Percentiles rank a stretch among this genome's conserved stretches.
Conservation (phyloP, 1,284 basidiomycete genomes). For the Trametes polyzona region DNA sequence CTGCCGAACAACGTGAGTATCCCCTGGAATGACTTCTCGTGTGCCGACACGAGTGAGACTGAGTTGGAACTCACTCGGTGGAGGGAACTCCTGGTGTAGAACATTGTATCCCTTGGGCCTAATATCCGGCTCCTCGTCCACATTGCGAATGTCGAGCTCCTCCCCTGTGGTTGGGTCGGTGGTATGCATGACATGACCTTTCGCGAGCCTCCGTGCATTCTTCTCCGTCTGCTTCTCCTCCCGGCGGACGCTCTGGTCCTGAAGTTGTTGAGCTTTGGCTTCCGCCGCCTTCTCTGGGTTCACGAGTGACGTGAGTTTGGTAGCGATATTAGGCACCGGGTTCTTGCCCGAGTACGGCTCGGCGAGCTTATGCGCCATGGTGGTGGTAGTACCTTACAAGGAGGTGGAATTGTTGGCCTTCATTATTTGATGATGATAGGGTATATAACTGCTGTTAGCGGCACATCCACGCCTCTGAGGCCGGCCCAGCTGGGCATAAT, state of each 20-base stretch:
- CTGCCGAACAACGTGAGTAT: constrained; percentile 11
- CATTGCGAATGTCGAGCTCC: constrained; percentile 37
- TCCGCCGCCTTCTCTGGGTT: constrained; percentile 36
- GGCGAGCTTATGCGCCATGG: constrained; percentile 34
- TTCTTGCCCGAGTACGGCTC: constrained; percentile 42
- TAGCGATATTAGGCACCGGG: constrained; percentile 37
- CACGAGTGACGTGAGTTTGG: constrained; percentile 35
- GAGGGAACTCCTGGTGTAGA: constrained; percentile 35
- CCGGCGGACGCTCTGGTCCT: constrained; percentile 29
- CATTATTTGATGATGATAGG: not conserved
- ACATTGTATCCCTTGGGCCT: constrained; percentile 35
- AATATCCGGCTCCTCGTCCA: constrained; percentile 33
- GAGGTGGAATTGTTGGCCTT: not conserved
- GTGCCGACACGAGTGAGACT: not conserved
- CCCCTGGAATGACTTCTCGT: not conserved
- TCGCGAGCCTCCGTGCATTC: constrained; percentile 30
- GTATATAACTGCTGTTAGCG: not conserved
- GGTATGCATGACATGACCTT: constrained; percentile 35
- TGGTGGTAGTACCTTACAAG: not conserved
- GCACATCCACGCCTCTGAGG: not conserved
- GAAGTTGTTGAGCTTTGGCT: constrained; percentile 37
- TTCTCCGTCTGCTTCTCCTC: constrained; percentile 37
- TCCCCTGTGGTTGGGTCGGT: constrained; percentile 38
- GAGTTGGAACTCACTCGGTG: constrained; percentile 36
- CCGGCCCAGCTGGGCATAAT: not conserved